Base-by-base conservation (phyloP, 108 stramenopile species). In the Nannochloropsis gaditana region DNA sequence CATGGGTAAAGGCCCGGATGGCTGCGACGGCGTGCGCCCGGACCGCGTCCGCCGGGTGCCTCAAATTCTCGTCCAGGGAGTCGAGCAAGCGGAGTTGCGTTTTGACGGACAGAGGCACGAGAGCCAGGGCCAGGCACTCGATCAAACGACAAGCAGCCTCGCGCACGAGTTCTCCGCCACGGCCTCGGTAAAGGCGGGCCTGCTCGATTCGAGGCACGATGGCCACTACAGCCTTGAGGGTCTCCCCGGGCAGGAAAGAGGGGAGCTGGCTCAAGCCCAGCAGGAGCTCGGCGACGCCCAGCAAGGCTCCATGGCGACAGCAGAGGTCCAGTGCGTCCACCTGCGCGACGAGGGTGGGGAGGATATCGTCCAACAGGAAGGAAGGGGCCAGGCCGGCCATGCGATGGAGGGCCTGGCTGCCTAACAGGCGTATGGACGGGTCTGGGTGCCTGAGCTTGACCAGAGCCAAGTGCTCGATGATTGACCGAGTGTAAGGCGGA, bases 121-220 rank as follows among this genome's bases (percentile, higher is more conserved):
- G 82, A 41, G 95, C 90, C 10, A 93, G 83, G 11, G 95, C 93
- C 17, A 96, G 87, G 87, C 94, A 95, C 89, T 96, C 95, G 87
- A 98, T 95, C 84, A 97, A 87, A 44, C 93, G 88, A 86, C 96
- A 97, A 45, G 94, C 94, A 82, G 97, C 97, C 42, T 85, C 86
- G 42, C 97, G 93, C 92, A 98, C 95, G 15, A 95, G 92, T 89
- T 98, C 96, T 43, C 99, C 97, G 41, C 97, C 99, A 19, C 94
- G 90, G n/a, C 99, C 97, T 45, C 97, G 90, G 90, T 97, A 99
- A 17, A 97, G 92, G n/a, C 97, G 87, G 43, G 91, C 93, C 90
- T 96, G 96, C 89, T 99, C 99, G 50, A 98, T 92, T 1, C 85
- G 87, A 21, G 93, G 90, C n/a, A 97, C 92, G 5, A 95, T 59